phyloP scores from a whole-genome alignment of 2,329 filamentous ascomycete species.

The Colletotrichum lini region DNA sequence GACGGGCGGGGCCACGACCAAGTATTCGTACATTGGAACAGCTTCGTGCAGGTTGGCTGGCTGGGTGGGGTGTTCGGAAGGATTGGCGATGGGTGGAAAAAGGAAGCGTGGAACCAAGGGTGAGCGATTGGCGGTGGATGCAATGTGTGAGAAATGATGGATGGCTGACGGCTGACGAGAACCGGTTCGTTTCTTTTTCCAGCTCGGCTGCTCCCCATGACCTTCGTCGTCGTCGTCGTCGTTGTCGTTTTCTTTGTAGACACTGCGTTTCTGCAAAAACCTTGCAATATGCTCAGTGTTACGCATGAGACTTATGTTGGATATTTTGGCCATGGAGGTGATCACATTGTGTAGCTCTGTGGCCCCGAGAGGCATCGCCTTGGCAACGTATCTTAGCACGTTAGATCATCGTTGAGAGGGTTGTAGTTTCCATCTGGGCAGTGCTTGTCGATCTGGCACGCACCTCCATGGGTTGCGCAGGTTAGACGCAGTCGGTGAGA shows the following conservation, averaged over 20 bases:
- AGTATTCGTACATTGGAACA: background rate
- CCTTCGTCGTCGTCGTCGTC: background rate
- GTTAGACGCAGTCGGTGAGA: slow-evolving; percentile 37
- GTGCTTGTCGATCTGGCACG: slow-evolving; percentile 34
- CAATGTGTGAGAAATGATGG: slow-evolving; percentile 34
- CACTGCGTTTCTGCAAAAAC: too few relatives aligned
- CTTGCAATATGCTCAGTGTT: too few relatives aligned
- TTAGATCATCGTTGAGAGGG: background rate
- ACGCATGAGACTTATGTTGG: too few relatives aligned
- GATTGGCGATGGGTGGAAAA: slow-evolving; percentile 15
- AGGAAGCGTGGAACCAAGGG: slow-evolving; percentile 26
- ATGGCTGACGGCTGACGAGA: slow-evolving; percentile 28
- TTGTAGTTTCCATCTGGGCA: slow-evolving; percentile 12
- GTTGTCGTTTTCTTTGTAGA: background rate
- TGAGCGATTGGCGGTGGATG: slow-evolving; percentile 24
- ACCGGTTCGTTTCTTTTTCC: slow-evolving; percentile 28
- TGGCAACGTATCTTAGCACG: background rate
- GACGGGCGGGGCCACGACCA: background rate
- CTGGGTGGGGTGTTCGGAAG: slow-evolving; percentile 15
- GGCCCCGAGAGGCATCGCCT: too few relatives aligned
- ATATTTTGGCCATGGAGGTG: too few relatives aligned
- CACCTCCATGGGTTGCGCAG: slow-evolving; percentile 23
- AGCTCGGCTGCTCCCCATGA: background rate
- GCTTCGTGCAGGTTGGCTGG: background rate
- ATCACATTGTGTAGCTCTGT: too few relatives aligned